Evolutionary conservation across 1,139 yeast species (phyloP), one percentile per base, ranked within the genome.

Genomic region (Sugiyamaella sp.): DNA sequence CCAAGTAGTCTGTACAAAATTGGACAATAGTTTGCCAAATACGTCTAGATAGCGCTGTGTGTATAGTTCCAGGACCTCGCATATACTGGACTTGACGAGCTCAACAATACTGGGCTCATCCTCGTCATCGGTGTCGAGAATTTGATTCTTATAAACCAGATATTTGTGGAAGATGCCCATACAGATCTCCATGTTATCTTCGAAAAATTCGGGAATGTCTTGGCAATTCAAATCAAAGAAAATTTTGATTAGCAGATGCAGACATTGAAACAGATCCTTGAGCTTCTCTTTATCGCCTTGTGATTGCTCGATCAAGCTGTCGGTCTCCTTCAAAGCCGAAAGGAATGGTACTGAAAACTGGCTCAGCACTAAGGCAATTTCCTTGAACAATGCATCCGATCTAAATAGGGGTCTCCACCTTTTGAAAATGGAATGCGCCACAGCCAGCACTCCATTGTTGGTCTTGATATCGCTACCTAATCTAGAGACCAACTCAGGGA

Each of bases 181-280:
- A 53, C 96, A 90, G 29, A 74, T 75, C 49, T 79, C 75, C 74
- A 93, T 73, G 68, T 95, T 82, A 71, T 95, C 99, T 72, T 95
- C 99, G 67, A 95, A 95, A 68, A 91, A 93, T 70, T 91, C 99
- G 1, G 99, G 99, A 53, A 95, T 85, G 72, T 95, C 99, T 72
- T 95, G 99, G 71, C 97, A 91, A 70, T 93, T 95, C 65, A 95
- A 82, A 70, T 95, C 99, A 66, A 84, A 89, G 69, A 88, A 95
- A 44, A 95, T 81, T 68, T 91, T 93, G 39, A 86, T 74, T 57
- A 91, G 75, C 29, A 90, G 72, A 49, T 86, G 74, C 63, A 91
- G 72, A 56, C 88, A 88, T 45, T 88, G 95, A 61, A 90, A 80
- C 51, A 86, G 78, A 45, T 67, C 70, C 56, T 84, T 71, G 47